Conservation (phyloP, 176 grass and related monocot species). For the Puccinellia tenuiflora region DNA sequence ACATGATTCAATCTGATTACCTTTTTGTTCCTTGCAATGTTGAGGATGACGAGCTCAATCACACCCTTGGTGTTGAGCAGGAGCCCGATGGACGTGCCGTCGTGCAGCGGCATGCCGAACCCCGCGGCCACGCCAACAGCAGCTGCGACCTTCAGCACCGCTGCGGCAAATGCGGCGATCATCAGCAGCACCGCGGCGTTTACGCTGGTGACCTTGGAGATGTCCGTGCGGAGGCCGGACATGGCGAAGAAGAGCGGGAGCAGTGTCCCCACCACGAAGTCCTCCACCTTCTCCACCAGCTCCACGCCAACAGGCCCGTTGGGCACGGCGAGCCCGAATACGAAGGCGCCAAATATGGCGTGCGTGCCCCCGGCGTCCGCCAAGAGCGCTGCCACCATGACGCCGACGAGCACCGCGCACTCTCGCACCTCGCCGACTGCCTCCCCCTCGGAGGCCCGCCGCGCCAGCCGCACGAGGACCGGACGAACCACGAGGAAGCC, state of each 20-base stretch:
- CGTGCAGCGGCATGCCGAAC: slow-evolving; percentile 54
- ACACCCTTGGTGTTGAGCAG: slow-evolving; percentile 72
- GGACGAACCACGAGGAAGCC: slow-evolving; percentile 38
- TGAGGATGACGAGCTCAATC: slow-evolving; percentile 73
- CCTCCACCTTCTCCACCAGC: slow-evolving; percentile 67
- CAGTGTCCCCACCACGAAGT: slow-evolving; percentile 46
- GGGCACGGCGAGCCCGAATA: slow-evolving; percentile 65
- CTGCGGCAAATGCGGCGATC: not conserved
- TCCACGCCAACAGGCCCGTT: slow-evolving; percentile 56
- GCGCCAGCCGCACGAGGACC: slow-evolving; percentile 23
- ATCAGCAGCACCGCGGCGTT: not conserved
- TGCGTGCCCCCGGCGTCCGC: slow-evolving; percentile 58
- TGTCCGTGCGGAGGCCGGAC: slow-evolving; percentile 54
- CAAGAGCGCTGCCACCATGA: slow-evolving; percentile 50
- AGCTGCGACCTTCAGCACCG: slow-evolving; percentile 35
- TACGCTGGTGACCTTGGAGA: slow-evolving; percentile 12
- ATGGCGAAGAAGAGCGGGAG: slow-evolving; percentile 70
- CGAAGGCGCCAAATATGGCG: slow-evolving; percentile 69
- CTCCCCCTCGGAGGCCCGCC: slow-evolving; percentile 7
- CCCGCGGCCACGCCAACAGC: slow-evolving; percentile 21
- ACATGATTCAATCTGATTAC: not conserved
- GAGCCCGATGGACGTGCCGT: slow-evolving; percentile 56
- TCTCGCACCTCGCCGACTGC: slow-evolving; percentile 40
- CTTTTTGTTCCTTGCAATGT: slow-evolving; percentile 58
- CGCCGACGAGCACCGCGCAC: slow-evolving; percentile 48